Percentiles rank a stretch among this genome's conserved stretches.
phyloP scores from a whole-genome alignment of 2,329 filamentous ascomycete genomes.

The Nothopassalora personata region DNA sequence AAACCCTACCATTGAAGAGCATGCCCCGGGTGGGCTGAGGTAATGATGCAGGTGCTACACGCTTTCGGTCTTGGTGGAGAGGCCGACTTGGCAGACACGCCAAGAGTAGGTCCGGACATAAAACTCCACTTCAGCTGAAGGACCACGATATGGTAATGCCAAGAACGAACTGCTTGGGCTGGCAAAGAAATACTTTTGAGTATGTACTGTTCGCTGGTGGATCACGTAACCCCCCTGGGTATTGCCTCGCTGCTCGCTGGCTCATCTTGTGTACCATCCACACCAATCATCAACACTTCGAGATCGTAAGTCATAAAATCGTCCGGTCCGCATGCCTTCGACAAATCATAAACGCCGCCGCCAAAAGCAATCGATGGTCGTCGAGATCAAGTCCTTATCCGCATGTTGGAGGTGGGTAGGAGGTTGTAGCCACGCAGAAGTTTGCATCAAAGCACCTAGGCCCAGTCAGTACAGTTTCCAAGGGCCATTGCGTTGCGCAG shows the following conservation, averaged over 20 bases:
- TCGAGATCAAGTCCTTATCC: background rate
- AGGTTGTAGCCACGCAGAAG: slow-evolving; percentile 13
- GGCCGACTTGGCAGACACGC: background rate
- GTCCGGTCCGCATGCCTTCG: background rate
- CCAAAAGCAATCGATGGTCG: background rate
- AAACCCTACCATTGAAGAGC: background rate
- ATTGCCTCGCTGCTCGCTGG: background rate
- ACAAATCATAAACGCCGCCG: background rate
- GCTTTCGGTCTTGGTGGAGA: background rate
- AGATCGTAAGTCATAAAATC: background rate
- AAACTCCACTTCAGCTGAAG: background rate
- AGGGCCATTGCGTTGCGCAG: too few relatives aligned
- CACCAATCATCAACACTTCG: background rate
- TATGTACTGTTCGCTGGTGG: background rate
- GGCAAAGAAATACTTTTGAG: background rate
- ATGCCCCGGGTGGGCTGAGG: background rate
- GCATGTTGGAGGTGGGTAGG: background rate
- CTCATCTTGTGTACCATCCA: background rate
- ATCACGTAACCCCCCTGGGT: background rate
- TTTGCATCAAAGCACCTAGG: slow-evolving; percentile 22
- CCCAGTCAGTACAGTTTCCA: background rate
- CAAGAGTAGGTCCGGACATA: background rate
- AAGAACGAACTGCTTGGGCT: background rate
- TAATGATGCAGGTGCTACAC: background rate
- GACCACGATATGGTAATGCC: background rate